Conservation (phyloP, 2,329 filamentous ascomycete species). For the Apiospora malaysiana region DNA sequence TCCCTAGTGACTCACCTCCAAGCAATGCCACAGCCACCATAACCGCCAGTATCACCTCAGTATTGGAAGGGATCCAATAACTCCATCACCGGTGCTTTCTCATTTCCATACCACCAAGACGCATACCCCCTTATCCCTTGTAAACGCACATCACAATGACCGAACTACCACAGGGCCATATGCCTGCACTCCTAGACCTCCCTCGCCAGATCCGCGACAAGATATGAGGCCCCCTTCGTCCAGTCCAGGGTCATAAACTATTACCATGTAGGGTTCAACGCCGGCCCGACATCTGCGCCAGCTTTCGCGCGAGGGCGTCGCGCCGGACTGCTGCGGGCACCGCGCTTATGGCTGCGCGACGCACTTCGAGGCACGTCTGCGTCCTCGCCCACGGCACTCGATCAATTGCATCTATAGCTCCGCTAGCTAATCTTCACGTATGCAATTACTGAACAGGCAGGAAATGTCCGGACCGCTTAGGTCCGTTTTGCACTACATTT, state of each 20-base stretch:
- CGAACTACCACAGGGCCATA: background rate
- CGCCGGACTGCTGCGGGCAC: background rate
- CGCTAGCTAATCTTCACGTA: background rate
- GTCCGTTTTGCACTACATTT: background rate
- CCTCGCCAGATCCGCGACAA: background rate
- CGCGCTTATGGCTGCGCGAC: background rate
- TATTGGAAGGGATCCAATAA: background rate
- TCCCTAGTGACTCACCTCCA: background rate
- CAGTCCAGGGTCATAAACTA: background rate
- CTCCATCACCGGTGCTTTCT: background rate
- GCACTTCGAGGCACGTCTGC: background rate
- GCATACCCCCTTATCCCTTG: background rate
- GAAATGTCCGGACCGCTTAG: background rate
- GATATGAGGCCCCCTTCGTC: background rate
- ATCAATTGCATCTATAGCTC: no score
- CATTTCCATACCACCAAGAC: background rate
- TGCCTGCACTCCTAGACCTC: background rate
- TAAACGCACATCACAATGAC: background rate
- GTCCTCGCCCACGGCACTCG: no score
- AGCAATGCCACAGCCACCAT: background rate
- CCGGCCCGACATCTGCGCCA: background rate
- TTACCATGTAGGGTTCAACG: background rate
- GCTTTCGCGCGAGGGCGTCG: background rate
- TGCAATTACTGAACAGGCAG: background rate
- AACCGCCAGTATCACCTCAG: background rate